phyloP scores from a whole-genome alignment of 1,284 basidiomycete genomes.

The Pseudozyma pruni region DNA sequence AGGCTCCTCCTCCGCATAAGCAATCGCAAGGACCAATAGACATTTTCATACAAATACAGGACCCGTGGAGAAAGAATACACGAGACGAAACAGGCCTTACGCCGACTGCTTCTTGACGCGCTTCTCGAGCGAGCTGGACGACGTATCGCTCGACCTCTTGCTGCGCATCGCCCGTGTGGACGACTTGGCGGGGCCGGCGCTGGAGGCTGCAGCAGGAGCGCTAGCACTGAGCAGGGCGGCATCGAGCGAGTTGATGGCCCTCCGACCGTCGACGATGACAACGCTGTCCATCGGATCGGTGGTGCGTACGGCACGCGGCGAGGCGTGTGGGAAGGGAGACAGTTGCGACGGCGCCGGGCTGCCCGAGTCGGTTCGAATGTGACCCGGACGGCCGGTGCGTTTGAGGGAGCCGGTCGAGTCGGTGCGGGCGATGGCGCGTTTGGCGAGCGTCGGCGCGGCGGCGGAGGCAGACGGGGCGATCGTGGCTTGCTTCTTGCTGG shows the following conservation, averaged over 20 bases:
- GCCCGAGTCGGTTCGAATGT: constrained; percentile 45
- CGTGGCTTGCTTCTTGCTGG: constrained; percentile 23
- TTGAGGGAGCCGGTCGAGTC: constrained; percentile 46
- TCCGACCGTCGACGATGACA: constrained; percentile 33
- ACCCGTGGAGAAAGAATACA: neutral
- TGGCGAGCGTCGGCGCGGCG: constrained; percentile 47
- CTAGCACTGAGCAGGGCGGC: constrained; percentile 55
- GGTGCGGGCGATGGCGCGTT: constrained; percentile 51
- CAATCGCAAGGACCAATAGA: constrained; percentile 1
- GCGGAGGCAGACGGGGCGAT: constrained; percentile 22
- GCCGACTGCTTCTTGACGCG: constrained; percentile 47
- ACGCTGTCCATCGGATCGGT: constrained; percentile 40
- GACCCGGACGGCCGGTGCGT: constrained; percentile 25
- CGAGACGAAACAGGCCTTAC: neutral
- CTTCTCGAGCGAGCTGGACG: constrained; percentile 32
- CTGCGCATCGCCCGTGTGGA: constrained; percentile 11
- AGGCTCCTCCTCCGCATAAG: constrained; percentile 6
- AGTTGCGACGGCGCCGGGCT: constrained; percentile 63
- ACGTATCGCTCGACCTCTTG: constrained; percentile 36
- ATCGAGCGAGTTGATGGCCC: constrained; percentile 48
- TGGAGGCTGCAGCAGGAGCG: constrained; percentile 37
- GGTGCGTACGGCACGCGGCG: constrained; percentile 32
- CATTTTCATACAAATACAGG: constrained; percentile 38
- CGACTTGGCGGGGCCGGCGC: constrained; percentile 1
- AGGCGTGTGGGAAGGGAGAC: constrained; percentile 65